These are phyloP conservation scores for Cavenderia fasciculata DNA, from an alignment of 78 protist genomes.

Conservation along the genomic window DNA sequence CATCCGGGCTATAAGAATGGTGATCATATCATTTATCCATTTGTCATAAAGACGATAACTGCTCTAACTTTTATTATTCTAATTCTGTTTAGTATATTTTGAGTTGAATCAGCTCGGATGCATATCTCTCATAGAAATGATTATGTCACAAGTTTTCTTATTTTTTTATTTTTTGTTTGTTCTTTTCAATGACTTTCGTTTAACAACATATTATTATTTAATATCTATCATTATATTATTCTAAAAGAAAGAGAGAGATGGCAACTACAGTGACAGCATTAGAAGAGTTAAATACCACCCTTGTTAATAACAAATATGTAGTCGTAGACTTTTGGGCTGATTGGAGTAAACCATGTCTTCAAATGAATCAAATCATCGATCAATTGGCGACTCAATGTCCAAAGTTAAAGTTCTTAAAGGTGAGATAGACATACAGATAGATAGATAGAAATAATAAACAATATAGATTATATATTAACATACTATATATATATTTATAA, in stretches of 20 bases:
- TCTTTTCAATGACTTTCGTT: too few relatives aligned
- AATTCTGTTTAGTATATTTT: too few relatives aligned
- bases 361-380: slow-evolving; percentile 80
- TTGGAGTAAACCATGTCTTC: slow-evolving; percentile 86
- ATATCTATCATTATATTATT: too few relatives aligned
- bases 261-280: background rate
- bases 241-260: background rate
- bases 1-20: too few relatives aligned
- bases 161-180: too few relatives aligned
- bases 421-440: background rate
- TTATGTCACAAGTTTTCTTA: too few relatives aligned
- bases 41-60: too few relatives aligned
- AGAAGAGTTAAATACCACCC: background rate
- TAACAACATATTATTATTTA: too few relatives aligned
- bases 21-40: too few relatives aligned
- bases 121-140: too few relatives aligned
- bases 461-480: background rate
- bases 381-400: slow-evolving; percentile 68
- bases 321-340: slow-evolving; percentile 87
- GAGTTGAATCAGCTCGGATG: too few relatives aligned
- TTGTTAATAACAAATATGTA: slow-evolving; percentile 37
- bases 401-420: slow-evolving; percentile 53
- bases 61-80: too few relatives aligned
- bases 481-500: background rate
- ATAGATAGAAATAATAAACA: background rate